Evolutionary conservation across 352 stramenopile genomes (phyloP).

Genomic region (Pythium scleroteichum): DNA sequence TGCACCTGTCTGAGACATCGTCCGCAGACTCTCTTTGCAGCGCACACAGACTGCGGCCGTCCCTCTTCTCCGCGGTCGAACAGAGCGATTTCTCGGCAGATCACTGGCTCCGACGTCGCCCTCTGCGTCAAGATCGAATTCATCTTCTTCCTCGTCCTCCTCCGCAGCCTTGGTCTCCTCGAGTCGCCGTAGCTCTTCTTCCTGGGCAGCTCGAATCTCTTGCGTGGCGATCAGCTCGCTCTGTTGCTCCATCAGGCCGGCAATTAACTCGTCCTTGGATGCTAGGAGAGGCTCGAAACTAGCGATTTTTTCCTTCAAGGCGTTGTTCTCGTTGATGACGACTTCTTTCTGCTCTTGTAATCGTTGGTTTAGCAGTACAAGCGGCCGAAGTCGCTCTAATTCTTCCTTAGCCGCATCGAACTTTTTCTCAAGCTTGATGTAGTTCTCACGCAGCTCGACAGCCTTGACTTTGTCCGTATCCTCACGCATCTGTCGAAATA

Average conservation of each 20-base stretch:
- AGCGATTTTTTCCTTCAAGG: conserved; percentile 43
- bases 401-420: conserved; percentile 58
- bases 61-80: not conserved
- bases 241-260: conserved; percentile 71
- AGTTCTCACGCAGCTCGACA: conserved; percentile 85
- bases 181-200: conserved; percentile 46
- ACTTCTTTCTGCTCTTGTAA: conserved; percentile 45
- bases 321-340: conserved; percentile 31
- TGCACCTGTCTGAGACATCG: conserved; percentile 36
- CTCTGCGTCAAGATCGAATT: not conserved
- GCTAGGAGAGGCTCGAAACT: conserved; percentile 41
- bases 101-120: not conserved
- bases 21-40: conserved; percentile 55
- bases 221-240: conserved; percentile 68
- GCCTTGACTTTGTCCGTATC: conserved; percentile 89
- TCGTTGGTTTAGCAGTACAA: conserved; percentile 52
- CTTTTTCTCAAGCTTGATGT: conserved; percentile 72
- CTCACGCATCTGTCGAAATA: conserved; percentile 93
- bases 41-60: conserved; percentile 47
- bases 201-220: conserved; percentile 51
- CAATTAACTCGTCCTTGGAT: conserved; percentile 68
- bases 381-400: conserved; percentile 54
- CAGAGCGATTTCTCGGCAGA: not conserved
- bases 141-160: conserved; percentile 26
- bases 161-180: conserved; percentile 44